Base-by-base conservation (phyloP, 257 asterid genomes). In the Sherardia arvensis region DNA sequence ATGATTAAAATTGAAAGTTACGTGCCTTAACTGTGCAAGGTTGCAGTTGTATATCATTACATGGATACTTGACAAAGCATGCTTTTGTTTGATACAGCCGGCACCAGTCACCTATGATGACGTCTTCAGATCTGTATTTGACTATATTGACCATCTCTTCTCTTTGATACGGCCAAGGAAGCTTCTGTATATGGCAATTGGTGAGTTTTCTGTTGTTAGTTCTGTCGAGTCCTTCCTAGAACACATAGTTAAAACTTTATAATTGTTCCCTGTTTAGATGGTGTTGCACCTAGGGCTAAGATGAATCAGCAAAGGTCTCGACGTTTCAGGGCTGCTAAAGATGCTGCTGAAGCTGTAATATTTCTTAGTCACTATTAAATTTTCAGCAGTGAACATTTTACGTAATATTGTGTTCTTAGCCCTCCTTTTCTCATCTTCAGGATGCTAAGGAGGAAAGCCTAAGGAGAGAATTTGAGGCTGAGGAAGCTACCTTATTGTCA, bases 231-330 rank as follows among this genome's bases (percentile, higher is more conserved):
- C 38, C 54, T 26, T 47, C 51, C 61, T 18, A 38, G 47, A 66
- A 53, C 67, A 64, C 64, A 66, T 28, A 34, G 45, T 53, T 40
- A 66, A 57, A 66, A 45, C 28, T 66, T 64, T 61, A 57, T 11
- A 61, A 30, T 54, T 61, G 62, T 64, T 53, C 53, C 25, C 69
- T 74, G 43, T 69, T 48, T 75, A 92, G 99, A 93, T 80, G 99
- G 97, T 64, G 99, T 93, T 79, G 99, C 99, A 75, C 99, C 99
- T 10, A 85, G 97, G 77, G 97, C 99, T 66, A 93, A 92, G 81
- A 93, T 93, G 99, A 93, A 93, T 80, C 99, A 93, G 82, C 99
- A 93, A 78, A 83, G 99, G 36, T 69, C 97, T 62, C 88, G 97
- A 53, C 97, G 99, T 67, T 93, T 93, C 78, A 90, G 96, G 85